A percentile compares a stretch with the other conserved stretches of the same genome.
These are phyloP conservation scores for Tylopilus rubrobrunneus DNA, from an alignment of 768 basidiomycete species.

Conservation along the genomic window DNA sequence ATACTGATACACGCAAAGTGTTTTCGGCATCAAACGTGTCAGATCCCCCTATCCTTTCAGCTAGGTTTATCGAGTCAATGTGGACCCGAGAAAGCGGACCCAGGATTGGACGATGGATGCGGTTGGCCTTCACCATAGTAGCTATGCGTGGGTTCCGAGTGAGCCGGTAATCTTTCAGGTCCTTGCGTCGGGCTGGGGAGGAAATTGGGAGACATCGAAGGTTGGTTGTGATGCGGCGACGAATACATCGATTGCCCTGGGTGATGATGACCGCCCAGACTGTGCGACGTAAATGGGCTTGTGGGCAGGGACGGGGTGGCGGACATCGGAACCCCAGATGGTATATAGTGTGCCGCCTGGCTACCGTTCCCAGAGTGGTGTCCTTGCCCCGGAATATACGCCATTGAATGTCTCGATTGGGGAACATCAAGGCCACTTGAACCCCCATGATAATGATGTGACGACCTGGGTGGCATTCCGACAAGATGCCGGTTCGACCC, in stretches of 20 bases:
- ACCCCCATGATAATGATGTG: conserved; percentile 28
- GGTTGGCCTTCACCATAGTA: conserved; percentile 31
- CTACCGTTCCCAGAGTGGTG: conserved; percentile 39
- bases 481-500: conserved; percentile 45
- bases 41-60: conserved; percentile 18
- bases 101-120: conserved; percentile 25
- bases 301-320: conserved; percentile 47
- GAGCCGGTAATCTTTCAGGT: conserved; percentile 26
- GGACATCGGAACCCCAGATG: conserved; percentile 46
- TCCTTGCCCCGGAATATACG: conserved; percentile 36
- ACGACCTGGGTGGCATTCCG: conserved; percentile 36
- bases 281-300: conserved; percentile 32
- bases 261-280: conserved; percentile 24
- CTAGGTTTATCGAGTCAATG: conserved; percentile 17
- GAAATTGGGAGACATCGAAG: conserved; percentile 25
- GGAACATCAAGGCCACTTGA: conserved; percentile 22
- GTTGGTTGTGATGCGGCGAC: conserved; percentile 29
- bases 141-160: conserved; percentile 26
- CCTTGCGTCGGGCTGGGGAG: conserved; percentile 30
- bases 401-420: conserved; percentile 38
- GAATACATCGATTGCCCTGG: conserved; percentile 29
- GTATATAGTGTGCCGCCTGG: conserved; percentile 28
- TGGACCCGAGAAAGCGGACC: conserved; percentile 28
- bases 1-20: conserved; percentile 30
- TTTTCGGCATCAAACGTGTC: conserved; percentile 19